phyloP scores from a whole-genome alignment of 306 rosid species.

The Cicer arietinum region DNA sequence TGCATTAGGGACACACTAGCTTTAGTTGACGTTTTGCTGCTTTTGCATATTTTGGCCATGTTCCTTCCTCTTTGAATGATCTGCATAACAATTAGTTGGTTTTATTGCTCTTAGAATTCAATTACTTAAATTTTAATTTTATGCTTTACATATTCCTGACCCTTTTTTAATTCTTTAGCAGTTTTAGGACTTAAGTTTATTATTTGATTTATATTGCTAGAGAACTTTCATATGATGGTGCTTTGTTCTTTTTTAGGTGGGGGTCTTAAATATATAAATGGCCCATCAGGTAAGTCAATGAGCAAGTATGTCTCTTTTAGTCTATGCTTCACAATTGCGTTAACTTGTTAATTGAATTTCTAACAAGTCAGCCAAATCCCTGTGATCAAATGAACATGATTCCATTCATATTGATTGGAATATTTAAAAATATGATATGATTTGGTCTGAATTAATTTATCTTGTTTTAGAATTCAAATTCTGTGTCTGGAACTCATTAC shows the following conservation, averaged over 20 bases:
- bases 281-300: slow-evolving; percentile 38
- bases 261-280: slow-evolving; percentile 30
- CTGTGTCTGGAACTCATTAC: not conserved
- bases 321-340: slow-evolving; percentile 1
- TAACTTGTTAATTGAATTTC: slow-evolving; percentile 21
- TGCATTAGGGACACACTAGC: not conserved
- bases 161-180: not conserved
- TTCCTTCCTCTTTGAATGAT: slow-evolving; percentile 23
- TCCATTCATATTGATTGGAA: slow-evolving; percentile 7
- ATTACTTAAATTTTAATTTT: not conserved
- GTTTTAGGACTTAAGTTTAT: slow-evolving; percentile 11
- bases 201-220: slow-evolving; percentile 25
- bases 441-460: not conserved
- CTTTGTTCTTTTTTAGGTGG: slow-evolving; percentile 35
- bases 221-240: slow-evolving; percentile 30
- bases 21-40: not conserved
- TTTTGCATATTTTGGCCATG: not conserved
- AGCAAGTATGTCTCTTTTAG: slow-evolving; percentile 28
- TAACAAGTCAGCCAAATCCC: not conserved
- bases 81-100: slow-evolving; percentile 16
- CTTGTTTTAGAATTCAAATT: not conserved
- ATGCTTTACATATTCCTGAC: not conserved
- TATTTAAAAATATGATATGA: not conserved
- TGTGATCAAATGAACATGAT: not conserved
- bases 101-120: not conserved